Evolutionary conservation across 1,284 basidiomycete species (phyloP).

Genomic region (Agaricales sp.): DNA sequence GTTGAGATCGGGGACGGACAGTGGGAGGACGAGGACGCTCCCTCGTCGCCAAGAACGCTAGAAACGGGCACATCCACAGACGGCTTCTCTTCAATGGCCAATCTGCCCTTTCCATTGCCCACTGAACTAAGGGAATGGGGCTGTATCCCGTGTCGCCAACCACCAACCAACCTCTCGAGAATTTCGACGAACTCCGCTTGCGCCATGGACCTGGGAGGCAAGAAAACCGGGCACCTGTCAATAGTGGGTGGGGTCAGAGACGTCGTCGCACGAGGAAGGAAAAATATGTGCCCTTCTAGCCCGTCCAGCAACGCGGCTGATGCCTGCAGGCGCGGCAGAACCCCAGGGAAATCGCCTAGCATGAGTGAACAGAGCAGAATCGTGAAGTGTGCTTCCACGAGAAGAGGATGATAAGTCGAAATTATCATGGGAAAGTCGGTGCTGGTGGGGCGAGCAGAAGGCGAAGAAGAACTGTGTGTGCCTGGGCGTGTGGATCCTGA

Average conservation of each 20-base stretch:
- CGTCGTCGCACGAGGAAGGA: no score
- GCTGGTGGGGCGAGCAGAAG: conserved; percentile 18
- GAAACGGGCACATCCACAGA: neutral
- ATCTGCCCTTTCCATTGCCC: neutral
- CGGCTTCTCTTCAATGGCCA: neutral
- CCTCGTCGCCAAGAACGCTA: conserved; percentile 10
- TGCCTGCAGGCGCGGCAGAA: conserved; percentile 52
- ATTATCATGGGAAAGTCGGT: conserved; percentile 39
- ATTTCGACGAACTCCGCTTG: conserved; percentile 79
- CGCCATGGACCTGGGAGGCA: conserved; percentile 73
- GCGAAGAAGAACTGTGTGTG: conserved; percentile 27
- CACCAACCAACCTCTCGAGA: conserved; percentile 61
- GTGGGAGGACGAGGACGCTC: conserved; percentile 8
- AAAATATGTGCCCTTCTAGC: conserved; percentile 58
- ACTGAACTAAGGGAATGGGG: conserved; percentile 33
- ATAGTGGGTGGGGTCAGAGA: no score
- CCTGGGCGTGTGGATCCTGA: conserved; percentile 58
- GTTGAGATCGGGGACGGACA: conserved; percentile 10
- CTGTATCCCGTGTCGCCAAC: conserved; percentile 55
- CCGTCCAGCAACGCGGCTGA: conserved; percentile 62
- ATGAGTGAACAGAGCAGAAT: conserved; percentile 62
- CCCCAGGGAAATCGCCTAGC: conserved; percentile 55
- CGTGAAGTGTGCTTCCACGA: conserved; percentile 75
- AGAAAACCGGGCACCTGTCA: conserved; percentile 58
- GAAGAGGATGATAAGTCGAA: conserved; percentile 77